phyloP scores from a whole-genome alignment of 495 filamentous ascomycete genomes.

The Acidomyces sp. region DNA sequence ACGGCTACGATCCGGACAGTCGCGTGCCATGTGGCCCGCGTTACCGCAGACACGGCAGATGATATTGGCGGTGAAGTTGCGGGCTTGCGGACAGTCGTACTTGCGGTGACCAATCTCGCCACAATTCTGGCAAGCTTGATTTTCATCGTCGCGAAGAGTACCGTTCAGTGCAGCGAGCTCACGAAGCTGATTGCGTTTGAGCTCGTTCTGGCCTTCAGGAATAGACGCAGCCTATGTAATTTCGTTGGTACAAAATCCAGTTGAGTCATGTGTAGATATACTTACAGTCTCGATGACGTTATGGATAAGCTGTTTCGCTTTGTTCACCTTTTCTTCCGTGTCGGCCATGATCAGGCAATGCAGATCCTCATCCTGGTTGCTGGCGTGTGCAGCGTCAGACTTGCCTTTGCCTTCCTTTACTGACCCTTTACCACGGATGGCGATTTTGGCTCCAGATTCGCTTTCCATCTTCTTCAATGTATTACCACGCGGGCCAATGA shows the following conservation, averaged over 20 bases:
- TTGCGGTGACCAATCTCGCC: constrained; percentile 98
- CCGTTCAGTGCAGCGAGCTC: constrained; percentile 95
- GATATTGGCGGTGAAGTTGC: constrained; percentile 95
- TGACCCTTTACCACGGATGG: constrained; percentile 97
- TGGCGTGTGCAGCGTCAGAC: constrained; percentile 95
- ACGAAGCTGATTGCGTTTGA: constrained; percentile 95
- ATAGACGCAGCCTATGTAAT: constrained; percentile 87
- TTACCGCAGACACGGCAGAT: constrained; percentile 98
- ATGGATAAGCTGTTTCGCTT: constrained; percentile 92
- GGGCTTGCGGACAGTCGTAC: constrained; percentile 95
- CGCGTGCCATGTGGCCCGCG: constrained; percentile 82
- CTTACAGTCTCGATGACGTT: constrained; percentile 94
- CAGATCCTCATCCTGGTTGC: constrained; percentile 98
- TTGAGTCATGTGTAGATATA: constrained; percentile 19
- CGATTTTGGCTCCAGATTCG: constrained; percentile 94
- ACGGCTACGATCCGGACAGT: constrained; percentile 84
- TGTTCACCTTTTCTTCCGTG: constrained; percentile 95
- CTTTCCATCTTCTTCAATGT: constrained; percentile 99
- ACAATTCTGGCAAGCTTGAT: constrained; percentile 99
- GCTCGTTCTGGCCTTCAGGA: constrained; percentile 92
- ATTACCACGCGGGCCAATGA: constrained; percentile 98
- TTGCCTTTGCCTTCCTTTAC: constrained; percentile 99
- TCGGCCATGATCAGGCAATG: constrained; percentile 99
- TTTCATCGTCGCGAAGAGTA: constrained; percentile 95
- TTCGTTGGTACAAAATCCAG: constrained; percentile 19